Conservation (phyloP, 1,284 basidiomycete species). For the Tranzscheliella williamsii region DNA sequence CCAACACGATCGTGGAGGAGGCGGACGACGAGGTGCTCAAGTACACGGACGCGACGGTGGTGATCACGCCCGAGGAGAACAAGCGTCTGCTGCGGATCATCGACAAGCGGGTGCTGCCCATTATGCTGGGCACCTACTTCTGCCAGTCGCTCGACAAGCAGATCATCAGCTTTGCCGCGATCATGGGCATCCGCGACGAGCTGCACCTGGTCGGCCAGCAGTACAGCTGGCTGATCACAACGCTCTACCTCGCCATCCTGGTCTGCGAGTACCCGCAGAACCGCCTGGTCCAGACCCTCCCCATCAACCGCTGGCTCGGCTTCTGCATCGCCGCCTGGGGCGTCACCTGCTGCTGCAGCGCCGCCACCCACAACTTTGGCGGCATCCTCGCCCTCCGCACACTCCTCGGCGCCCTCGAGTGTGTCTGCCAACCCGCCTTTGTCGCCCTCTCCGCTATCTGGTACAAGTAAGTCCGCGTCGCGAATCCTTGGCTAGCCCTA, state of each 20-base stretch:
- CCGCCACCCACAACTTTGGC: conserved; percentile 41
- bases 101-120: conserved; percentile 66
- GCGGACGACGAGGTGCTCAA: conserved; percentile 33
- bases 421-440: conserved; percentile 48
- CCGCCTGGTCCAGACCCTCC: conserved; percentile 45
- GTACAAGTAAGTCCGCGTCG: too few relatives aligned
- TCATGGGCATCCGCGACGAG: conserved; percentile 65
- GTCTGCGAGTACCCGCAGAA: conserved; percentile 34
- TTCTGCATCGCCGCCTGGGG: conserved; percentile 43
- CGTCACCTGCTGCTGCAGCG: conserved; percentile 33
- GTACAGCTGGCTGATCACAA: conserved; percentile 52
- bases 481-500: too few relatives aligned
- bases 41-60: conserved; percentile 20
- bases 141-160: conserved; percentile 67
- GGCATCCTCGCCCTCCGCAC: conserved; percentile 46
- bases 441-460: conserved; percentile 41
- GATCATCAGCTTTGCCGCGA: conserved; percentile 67
- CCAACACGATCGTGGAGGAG: conserved; percentile 29
- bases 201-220: conserved; percentile 43
- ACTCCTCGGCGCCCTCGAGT: conserved; percentile 54
- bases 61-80: conserved; percentile 41
- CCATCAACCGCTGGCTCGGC: conserved; percentile 44
- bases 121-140: conserved; percentile 68
- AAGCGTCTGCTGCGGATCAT: conserved; percentile 63
- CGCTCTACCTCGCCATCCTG: conserved; percentile 54